These are phyloP conservation scores for Naganishia sp. DNA, from an alignment of 1,284 basidiomycete species.

Conservation along the genomic window DNA sequence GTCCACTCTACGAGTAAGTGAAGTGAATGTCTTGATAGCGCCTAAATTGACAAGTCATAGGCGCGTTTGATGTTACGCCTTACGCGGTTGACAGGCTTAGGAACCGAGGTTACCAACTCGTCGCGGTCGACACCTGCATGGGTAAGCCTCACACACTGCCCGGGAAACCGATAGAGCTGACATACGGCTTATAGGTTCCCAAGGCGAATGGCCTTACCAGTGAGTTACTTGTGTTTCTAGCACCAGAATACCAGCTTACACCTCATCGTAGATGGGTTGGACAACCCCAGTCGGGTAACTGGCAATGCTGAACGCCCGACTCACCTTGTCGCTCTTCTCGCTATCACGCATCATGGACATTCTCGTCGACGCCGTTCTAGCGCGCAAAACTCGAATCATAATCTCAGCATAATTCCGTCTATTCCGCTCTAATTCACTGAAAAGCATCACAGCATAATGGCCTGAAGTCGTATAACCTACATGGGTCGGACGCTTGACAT, in stretches of 20 bases:
- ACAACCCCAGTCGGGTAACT: conserved; percentile 9
- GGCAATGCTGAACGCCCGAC: conserved; percentile 3
- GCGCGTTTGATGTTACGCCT: conserved; percentile 43
- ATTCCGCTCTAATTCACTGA: background rate
- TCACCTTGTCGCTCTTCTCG: background rate
- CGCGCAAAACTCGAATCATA: background rate
- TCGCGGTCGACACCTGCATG: conserved; percentile 51
- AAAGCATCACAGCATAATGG: no score
- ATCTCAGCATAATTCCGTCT: background rate
- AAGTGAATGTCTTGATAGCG: no score
- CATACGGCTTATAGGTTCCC: background rate
- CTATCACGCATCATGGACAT: background rate
- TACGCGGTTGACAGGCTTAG: conserved; percentile 42
- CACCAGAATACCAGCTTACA: background rate
- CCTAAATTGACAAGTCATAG: conserved; percentile 19
- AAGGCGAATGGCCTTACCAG: conserved; percentile 33
- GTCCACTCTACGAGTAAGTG: conserved; percentile 34
- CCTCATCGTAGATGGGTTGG: conserved; percentile 4
- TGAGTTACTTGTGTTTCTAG: background rate
- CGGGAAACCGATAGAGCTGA: background rate
- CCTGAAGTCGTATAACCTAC: no score
- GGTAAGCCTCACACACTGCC: conserved; percentile 32
- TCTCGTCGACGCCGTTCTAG: background rate
- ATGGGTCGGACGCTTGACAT: no score
- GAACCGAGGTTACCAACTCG: conserved; percentile 47